A percentile compares a stretch with the other conserved stretches of the same genome.
These are phyloP conservation scores for Eucalyptus coolabah DNA, from an alignment of 345 rosid species.

Conservation along the genomic window DNA sequence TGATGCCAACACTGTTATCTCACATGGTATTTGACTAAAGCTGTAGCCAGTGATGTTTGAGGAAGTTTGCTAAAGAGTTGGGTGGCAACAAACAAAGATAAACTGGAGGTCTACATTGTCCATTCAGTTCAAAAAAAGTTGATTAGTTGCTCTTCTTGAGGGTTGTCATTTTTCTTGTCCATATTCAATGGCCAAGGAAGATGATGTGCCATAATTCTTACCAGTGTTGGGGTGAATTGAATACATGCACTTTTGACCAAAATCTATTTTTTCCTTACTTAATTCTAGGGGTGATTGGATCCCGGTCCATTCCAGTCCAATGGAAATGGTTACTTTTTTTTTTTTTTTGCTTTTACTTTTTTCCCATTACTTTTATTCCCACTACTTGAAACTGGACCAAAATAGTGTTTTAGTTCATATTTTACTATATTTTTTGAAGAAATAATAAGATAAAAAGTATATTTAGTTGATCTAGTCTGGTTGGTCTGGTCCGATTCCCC, in stretches of 20 bases:
- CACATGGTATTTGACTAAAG: neutral
- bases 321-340: too few species aligned
- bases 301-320: too few species aligned
- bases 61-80: neutral
- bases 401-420: too few species aligned
- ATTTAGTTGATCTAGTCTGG: too few species aligned
- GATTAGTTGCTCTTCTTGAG: neutral
- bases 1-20: neutral
- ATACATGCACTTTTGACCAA: neutral
- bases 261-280: neutral
- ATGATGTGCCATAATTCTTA: neutral
- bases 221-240: neutral
- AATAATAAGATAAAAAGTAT: too few species aligned
- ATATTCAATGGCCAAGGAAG: neutral
- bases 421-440: too few species aligned
- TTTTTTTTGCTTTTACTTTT: too few species aligned
- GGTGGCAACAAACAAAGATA: neutral
- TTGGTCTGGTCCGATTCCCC: too few species aligned
- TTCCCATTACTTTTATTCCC: too few species aligned
- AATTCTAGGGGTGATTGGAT: neutral
- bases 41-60: neutral
- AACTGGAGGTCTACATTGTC: neutral
- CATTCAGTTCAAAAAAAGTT: neutral
- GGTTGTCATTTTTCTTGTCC: neutral
- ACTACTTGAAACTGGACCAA: too few species aligned